Conservation (phyloP, 1,284 basidiomycete genomes). For the Calocybe gambosa region DNA sequence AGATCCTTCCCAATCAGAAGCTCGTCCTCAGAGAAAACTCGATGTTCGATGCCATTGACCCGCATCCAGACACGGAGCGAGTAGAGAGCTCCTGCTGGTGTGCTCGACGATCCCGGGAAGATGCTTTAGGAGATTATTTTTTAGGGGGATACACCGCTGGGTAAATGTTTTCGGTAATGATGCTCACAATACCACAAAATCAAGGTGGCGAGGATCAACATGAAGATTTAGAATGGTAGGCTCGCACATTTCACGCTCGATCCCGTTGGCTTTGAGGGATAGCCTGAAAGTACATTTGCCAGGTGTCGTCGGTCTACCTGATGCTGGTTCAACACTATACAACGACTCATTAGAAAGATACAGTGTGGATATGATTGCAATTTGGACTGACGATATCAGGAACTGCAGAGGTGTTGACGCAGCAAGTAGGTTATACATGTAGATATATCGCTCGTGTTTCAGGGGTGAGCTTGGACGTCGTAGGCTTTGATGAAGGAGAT, state of each 20-base stretch:
- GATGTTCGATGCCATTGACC: conserved; percentile 45
- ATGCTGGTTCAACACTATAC: conserved; percentile 43
- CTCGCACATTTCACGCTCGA: conserved; percentile 45
- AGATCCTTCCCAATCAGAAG: conserved; percentile 56
- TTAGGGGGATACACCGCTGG: not conserved
- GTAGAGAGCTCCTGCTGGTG: conserved; percentile 43
- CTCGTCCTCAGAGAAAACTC: conserved; percentile 52
- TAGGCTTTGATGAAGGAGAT: conserved; percentile 6
- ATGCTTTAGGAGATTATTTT: conserved; percentile 27
- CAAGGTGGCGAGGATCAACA: conserved; percentile 44
- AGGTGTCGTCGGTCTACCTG: conserved; percentile 31
- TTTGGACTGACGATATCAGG: conserved; percentile 36
- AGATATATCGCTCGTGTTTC: conserved; percentile 34
- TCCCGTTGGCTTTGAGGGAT: conserved; percentile 43
- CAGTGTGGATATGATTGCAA: not conserved
- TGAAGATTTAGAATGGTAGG: conserved; percentile 38
- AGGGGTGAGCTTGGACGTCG: conserved; percentile 12
- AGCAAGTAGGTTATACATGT: conserved; percentile 38
- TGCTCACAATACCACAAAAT: conserved; percentile 53
- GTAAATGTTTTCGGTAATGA: no score
- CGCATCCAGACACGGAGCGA: conserved; percentile 56
- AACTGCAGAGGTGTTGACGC: conserved; percentile 37
- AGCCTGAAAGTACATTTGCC: conserved; percentile 46
- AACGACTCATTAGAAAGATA: not conserved
- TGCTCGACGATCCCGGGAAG: conserved; percentile 47